Percentiles rank a stretch among this genome's conserved stretches.
Conservation (phyloP, 768 basidiomycete species). For the Lanmaoa pseudosensibilis region DNA sequence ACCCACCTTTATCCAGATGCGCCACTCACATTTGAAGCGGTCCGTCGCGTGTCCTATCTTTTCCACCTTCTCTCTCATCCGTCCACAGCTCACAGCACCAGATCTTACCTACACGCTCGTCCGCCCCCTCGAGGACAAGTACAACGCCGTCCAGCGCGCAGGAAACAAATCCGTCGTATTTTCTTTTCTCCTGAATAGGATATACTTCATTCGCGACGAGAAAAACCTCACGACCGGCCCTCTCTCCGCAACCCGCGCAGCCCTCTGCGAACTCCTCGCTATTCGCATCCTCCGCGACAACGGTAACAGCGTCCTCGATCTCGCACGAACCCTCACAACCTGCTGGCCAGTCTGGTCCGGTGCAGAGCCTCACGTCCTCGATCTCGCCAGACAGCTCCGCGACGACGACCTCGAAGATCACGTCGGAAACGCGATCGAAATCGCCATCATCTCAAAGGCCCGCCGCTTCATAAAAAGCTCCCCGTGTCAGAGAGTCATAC, state of each 20-base stretch:
- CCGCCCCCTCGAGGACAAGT: slow-evolving; percentile 86
- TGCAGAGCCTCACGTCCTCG: slow-evolving; percentile 58
- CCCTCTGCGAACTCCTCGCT: slow-evolving; percentile 88
- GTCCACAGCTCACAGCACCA: slow-evolving; percentile 67
- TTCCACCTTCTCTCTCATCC: slow-evolving; percentile 9
- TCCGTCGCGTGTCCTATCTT: slow-evolving; percentile 35
- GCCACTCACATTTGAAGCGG: slow-evolving; percentile 78
- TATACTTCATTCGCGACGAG: slow-evolving; percentile 80
- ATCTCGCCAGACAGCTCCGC: slow-evolving; percentile 58
- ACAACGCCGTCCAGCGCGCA: slow-evolving; percentile 62
- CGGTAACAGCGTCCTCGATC: slow-evolving; percentile 63
- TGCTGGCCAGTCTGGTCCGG: slow-evolving; percentile 81
- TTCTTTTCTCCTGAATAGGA: slow-evolving; percentile 83
- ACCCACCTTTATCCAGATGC: slow-evolving; percentile 55
- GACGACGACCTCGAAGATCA: slow-evolving; percentile 74
- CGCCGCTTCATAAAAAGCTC: slow-evolving; percentile 89
- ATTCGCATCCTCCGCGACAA: slow-evolving; percentile 74
- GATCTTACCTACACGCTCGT: slow-evolving; percentile 91
- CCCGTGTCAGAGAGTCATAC: slow-evolving; percentile 88
- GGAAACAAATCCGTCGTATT: slow-evolving; percentile 87
- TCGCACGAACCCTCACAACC: slow-evolving; percentile 72
- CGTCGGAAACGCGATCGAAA: slow-evolving; percentile 90
- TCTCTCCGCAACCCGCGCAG: slow-evolving; percentile 72
- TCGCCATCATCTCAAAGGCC: slow-evolving; percentile 85
- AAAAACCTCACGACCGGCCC: slow-evolving; percentile 61